Evolutionary conservation across 495 filamentous ascomycete species (phyloP), one percentile per base, ranked within the genome.

Genomic region (Pseudotulostoma volvatum): DNA sequence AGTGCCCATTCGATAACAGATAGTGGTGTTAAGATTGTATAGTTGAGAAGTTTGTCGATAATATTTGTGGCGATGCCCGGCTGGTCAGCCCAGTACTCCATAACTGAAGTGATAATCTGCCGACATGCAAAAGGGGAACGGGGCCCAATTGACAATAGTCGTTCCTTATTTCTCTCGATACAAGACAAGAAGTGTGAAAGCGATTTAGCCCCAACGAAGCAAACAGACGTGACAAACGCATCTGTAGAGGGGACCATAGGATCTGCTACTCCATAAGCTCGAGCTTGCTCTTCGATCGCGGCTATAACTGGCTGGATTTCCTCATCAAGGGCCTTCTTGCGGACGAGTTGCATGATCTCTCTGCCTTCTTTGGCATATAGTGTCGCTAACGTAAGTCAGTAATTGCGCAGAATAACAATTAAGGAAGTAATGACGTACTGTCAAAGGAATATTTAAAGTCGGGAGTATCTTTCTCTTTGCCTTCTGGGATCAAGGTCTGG

Each of bases 31-130:
- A 99, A 68, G 43, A 99, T 92, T 25, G 81, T 85, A 64, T 96
- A 99, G 55, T 99, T 99, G 18, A 99, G 77, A 3, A 99, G 68
- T 61, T 94, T 96, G 65, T 99, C 90, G 39, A 96, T 70, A 48
- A 99, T 87, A 48, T 80, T 81, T 49, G 95, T 79, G 20, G 86
- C 92, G 31, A 93, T 77, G 21, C 90, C 90, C 0, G 90, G 84
- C 45, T 96, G 90, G 38, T 87, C 78, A 30, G 70, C 68, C 90
- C 90, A 99, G 63, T 94, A 96, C 9, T 77, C 73, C 65, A 95
- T 79, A 19, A 95, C 88, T 7, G 80, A 81, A 8, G 74, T 71
- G 43, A 96, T 81, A 44, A 99, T 93, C 55, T 99, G 92, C 38
- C 72, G 70, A 14, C 84, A 74, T 1, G 84, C 85, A 15, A 61